A percentile compares a stretch with the other conserved stretches of the same genome.
phyloP scores from a whole-genome alignment of 768 basidiomycete species.

The Tulasnella sp. region DNA sequence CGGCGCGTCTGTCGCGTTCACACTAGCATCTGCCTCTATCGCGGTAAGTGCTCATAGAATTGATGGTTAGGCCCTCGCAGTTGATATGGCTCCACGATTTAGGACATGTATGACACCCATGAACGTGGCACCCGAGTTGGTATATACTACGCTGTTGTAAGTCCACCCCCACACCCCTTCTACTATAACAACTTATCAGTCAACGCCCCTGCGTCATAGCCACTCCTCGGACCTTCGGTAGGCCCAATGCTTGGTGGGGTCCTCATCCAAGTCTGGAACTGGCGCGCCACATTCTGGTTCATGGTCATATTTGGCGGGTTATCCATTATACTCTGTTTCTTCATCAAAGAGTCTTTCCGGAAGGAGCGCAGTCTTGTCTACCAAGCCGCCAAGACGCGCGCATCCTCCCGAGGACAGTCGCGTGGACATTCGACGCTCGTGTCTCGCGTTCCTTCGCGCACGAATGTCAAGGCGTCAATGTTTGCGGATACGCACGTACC shows the following conservation, averaged over 20 bases:
- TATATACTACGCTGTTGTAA: constrained; percentile 53
- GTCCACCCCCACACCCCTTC: constrained; percentile 44
- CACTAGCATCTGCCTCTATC: constrained; percentile 64
- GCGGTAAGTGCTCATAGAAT: constrained; percentile 29
- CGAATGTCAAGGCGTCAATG: neutral
- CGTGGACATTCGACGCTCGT: constrained; percentile 21
- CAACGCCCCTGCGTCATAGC: constrained; percentile 2
- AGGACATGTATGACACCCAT: constrained; percentile 58
- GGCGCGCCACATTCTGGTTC: constrained; percentile 81
- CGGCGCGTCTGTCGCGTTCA: constrained; percentile 52
- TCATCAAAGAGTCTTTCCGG: constrained; percentile 76
- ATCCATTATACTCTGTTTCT: constrained; percentile 43
- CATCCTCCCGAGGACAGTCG: constrained; percentile 23
- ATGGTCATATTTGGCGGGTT: constrained; percentile 48
- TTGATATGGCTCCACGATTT: neutral
- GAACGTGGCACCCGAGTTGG: constrained; percentile 73
- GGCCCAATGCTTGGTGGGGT: constrained; percentile 63
- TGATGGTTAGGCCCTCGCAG: neutral
- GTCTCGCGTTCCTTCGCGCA: constrained; percentile 16
- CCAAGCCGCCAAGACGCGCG: constrained; percentile 46
- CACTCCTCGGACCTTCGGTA: constrained; percentile 32
- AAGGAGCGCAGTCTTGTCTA: constrained; percentile 71
- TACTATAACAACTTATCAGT: constrained; percentile 23
- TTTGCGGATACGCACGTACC: neutral
- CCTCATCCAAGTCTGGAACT: constrained; percentile 52